Conservation (phyloP, 2,329 filamentous ascomycete genomes). For the Arthrocladium fulminans region DNA sequence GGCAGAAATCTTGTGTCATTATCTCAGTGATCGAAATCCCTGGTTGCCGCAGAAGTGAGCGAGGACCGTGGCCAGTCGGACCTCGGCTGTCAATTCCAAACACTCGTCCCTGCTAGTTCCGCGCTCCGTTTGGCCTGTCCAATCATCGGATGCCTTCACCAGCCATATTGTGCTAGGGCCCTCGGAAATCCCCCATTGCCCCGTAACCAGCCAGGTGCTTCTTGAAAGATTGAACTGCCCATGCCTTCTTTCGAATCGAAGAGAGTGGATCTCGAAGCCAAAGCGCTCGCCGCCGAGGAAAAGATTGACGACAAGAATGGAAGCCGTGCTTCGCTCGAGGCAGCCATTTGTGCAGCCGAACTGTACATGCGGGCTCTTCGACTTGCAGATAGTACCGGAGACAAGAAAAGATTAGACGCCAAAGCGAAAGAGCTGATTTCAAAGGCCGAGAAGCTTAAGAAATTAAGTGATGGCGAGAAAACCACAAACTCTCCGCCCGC, state of each 20-base stretch:
- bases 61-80: neutral
- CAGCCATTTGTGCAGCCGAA: conserved; percentile 70
- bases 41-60: neutral
- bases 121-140: neutral
- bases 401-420: conserved; percentile 57
- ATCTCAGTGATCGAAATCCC: neutral
- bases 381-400: conserved; percentile 50
- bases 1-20: conserved; percentile 1
- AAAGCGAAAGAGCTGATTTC: conserved; percentile 63
- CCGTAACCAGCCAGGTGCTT: no score
- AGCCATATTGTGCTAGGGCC: neutral
- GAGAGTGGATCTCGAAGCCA: conserved; percentile 14
- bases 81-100: conserved; percentile 3
- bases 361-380: conserved; percentile 68
- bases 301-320: conserved; percentile 10
- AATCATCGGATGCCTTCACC: neutral
- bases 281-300: conserved; percentile 15
- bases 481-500: conserved; percentile 13
- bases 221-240: neutral
- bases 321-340: conserved; percentile 58
- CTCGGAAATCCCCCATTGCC: neutral
- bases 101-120: neutral
- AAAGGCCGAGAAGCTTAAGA: conserved; percentile 68
- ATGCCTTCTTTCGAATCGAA: neutral
- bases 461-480: conserved; percentile 5